phyloP scores from a whole-genome alignment of 108 stramenopile genomes.

The Aurantiochytrium sp. region DNA sequence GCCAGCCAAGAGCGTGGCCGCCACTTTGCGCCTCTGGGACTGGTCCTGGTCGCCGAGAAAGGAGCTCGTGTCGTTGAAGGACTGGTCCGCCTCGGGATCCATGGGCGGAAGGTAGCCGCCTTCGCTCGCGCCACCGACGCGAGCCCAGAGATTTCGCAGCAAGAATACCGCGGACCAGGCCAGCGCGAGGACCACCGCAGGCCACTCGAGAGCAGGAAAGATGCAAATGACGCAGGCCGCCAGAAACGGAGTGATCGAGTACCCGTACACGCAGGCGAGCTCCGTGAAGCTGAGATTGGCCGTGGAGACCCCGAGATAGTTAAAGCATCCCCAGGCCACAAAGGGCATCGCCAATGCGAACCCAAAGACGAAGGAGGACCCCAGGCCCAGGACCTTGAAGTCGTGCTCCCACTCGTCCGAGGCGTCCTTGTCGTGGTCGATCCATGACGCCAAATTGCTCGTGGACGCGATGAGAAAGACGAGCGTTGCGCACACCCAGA shows the following conservation, averaged over 20 bases:
- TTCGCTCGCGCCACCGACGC: neutral
- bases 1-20: neutral
- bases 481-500: constrained; percentile 31
- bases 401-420: constrained; percentile 10
- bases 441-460: constrained; percentile 21
- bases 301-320: constrained; percentile 20
- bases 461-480: constrained; percentile 35
- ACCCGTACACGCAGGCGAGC: constrained; percentile 21
- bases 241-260: neutral
- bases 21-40: neutral
- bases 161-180: neutral
- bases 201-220: neutral
- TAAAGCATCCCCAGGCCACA: neutral
- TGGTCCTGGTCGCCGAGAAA: neutral
- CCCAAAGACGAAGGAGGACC: constrained; percentile 21
- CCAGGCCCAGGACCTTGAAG: neutral
- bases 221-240: neutral
- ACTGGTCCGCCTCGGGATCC: neutral
- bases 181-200: neutral
- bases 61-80: neutral
- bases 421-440: neutral
- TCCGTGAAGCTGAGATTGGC: neutral
- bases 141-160: neutral
- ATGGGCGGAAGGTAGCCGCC: neutral
- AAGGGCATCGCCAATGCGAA: neutral